Evolutionary conservation across 768 basidiomycete species (phyloP), one percentile per base, ranked within the genome.

Genomic region (Brasilioporus rufonigricans): DNA sequence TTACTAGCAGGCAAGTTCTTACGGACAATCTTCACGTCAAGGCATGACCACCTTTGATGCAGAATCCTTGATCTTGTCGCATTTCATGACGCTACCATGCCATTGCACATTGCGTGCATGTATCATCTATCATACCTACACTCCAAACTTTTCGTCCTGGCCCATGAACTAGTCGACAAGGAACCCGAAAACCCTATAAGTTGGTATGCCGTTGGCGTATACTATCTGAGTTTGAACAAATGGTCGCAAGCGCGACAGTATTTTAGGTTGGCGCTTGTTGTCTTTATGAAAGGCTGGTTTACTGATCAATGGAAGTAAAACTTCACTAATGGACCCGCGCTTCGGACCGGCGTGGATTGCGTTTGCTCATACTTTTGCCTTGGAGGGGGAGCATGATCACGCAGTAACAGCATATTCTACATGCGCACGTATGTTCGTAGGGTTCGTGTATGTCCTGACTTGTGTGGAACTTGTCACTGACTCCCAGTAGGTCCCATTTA

Each of bases 361-460:
- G 3, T 99, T 98, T 68, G 97, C 91, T 11, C 97, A 99, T 71
- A 94, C 94, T 0, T 99, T 97, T 74, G 93, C 96, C 2, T 77
- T 91, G 61, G 97, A 99, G 70, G 95, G 95, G 16, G 97, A 99
- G 69, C 97, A 98, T 74, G 96, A 98, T 62, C 95, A 98, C 65
- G 96, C 97, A 3, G 92, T 98, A 43, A 98, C 93, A 0, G 96
- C 97, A 2, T 99, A 99, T 71, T 98, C 96, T 23, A 98, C 97
- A 0, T 94, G 93, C 54, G 91, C 93, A 5, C 78, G 96, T 33
- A 87, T 98, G 78, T 98, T 98, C 68, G 90, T 89, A 55, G 97
- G 96, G 91, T 94, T 66, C 48, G 81, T 62, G 12, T 41, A n/a
- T 36, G 38, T 48, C n/a, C 31, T 40, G 26, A 18, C 18, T 38